A percentile compares a stretch with the other conserved stretches of the same genome.
Conservation (phyloP, 768 basidiomycete species). For the Lactarius pseudohatsudake region DNA sequence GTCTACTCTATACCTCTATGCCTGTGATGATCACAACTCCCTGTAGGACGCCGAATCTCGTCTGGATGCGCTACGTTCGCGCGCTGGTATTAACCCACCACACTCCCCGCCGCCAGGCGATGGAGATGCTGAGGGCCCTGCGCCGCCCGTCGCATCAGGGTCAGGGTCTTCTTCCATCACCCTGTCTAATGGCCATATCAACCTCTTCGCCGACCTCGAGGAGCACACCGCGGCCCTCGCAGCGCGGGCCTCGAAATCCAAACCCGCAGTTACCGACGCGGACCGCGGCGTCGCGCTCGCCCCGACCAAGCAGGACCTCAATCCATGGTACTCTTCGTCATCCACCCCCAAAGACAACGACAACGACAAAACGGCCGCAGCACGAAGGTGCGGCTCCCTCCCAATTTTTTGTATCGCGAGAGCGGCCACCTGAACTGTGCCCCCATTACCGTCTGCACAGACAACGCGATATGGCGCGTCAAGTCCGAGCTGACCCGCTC, state of each 20-base stretch:
- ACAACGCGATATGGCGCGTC: constrained; percentile 60
- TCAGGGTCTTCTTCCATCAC: constrained; percentile 30
- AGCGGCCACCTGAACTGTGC: background rate
- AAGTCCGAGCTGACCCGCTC: constrained; percentile 67
- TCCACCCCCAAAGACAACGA: constrained; percentile 24
- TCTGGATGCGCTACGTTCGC: constrained; percentile 59
- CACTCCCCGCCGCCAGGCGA: constrained; percentile 2
- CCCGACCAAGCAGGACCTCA: constrained; percentile 72
- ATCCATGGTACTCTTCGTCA: constrained; percentile 69
- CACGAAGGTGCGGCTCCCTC: constrained; percentile 27
- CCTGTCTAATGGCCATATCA: constrained; percentile 65
- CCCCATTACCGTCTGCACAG: constrained; percentile 37
- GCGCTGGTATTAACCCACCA: constrained; percentile 45
- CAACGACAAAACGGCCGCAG: constrained; percentile 31
- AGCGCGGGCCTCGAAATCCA: constrained; percentile 46
- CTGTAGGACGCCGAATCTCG: constrained; percentile 78
- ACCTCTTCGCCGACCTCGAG: constrained; percentile 82
- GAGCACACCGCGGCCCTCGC: constrained; percentile 50
- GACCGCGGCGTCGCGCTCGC: constrained; percentile 76
- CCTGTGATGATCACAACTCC: constrained; percentile 10
- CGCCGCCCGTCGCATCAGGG: constrained; percentile 14
- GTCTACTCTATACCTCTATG: constrained; percentile 1
- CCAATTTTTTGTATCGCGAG: background rate
- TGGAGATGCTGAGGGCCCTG: constrained; percentile 29
- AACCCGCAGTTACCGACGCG: constrained; percentile 40